A percentile compares a stretch with the other conserved stretches of the same genome.
phyloP scores from a whole-genome alignment of 2,329 filamentous ascomycete genomes.

The Metarhizium sp. region DNA sequence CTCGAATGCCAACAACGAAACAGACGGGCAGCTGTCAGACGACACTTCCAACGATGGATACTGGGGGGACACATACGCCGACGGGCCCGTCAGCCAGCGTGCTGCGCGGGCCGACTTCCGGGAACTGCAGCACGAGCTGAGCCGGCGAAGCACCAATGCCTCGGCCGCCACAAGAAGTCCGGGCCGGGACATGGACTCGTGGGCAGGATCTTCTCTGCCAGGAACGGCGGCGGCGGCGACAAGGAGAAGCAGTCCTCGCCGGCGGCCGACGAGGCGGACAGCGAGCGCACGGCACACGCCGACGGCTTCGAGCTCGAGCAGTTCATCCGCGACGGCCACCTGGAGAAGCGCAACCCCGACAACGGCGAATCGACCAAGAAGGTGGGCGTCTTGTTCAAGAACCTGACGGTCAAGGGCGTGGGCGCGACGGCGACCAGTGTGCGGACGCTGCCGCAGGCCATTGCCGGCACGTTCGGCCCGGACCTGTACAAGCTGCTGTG shows the following conservation, averaged over 20 bases:
- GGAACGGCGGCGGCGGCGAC: background rate
- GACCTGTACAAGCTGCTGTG: conserved; percentile 60
- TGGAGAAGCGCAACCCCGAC: conserved; percentile 58
- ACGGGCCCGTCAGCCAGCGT: conserved; percentile 10
- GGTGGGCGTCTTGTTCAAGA: conserved; percentile 68
- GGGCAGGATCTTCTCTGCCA: conserved; percentile 1
- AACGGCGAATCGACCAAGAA: conserved; percentile 55
- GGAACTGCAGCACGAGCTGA: conserved; percentile 15
- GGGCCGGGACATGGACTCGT: background rate
- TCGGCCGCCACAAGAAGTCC: conserved; percentile 3
- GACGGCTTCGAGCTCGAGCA: conserved; percentile 58
- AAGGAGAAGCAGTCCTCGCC: conserved; percentile 3
- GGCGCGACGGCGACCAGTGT: conserved; percentile 59
- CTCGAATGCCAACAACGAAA: background rate
- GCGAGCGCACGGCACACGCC: conserved; percentile 17
- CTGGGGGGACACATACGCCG: conserved; percentile 16
- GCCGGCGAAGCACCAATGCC: conserved; percentile 8
- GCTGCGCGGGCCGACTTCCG: conserved; percentile 11
- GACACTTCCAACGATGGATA: conserved; percentile 11
- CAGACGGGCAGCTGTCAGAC: background rate
- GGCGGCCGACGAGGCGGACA: background rate
- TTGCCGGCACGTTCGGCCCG: conserved; percentile 71
- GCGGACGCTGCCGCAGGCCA: conserved; percentile 62
- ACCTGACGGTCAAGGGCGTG: conserved; percentile 64
- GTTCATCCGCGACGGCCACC: conserved; percentile 66